Base-by-base conservation (phyloP, 148 eudicot species). In the Chenopodium quinoa region DNA sequence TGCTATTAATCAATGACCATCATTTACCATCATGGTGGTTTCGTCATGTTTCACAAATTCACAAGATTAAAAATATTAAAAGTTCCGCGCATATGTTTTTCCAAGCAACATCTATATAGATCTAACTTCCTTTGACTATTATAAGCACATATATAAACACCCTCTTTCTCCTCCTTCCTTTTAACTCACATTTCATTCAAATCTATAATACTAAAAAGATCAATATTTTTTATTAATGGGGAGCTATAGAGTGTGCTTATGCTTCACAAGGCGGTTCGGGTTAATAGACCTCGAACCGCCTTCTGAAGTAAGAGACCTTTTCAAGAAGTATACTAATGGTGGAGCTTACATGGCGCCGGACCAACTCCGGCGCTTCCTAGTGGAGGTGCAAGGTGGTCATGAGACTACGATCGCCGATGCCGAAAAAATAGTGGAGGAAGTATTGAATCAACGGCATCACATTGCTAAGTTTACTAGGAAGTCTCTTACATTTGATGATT, bases 401-500 rank as follows among this genome's bases (percentile, higher is more conserved):
- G 87, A 78, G 10, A 86, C 76, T 25, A 79, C 84, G 7, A 58
- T 78, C 19, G 82, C 76, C 47, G 87, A 79, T 37, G 90, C 91
- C 4, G 87, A 86, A 76, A 50, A 73, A 63, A 78, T 88, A 0
- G 66, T 89, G 31, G 89, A 91, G 76, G 90, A 82, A 81, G 83
- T 94, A 80, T 74, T 93, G 31, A 85, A 78, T n/a, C 84, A 75
- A 14, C 79, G 94, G n/a, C 91, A 89, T 65, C 90, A 84, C 77
- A 86, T 90, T 83, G 84, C 89, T 5, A 89, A 84, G 89, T 91
- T 84, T 66, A 88, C 85, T 4, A 83, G 91, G 64, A 83, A 73
- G 47, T 64, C 83, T 65, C 88, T 94, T n/a, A 82, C 90, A 34
- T 84, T 94, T 29, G 98, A 94, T 0, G 98, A 94, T 81, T 94